A percentile compares a stretch with the other conserved stretches of the same genome.
Conservation (phyloP, 2,329 filamentous ascomycete genomes). For the Alternaria sp. region DNA sequence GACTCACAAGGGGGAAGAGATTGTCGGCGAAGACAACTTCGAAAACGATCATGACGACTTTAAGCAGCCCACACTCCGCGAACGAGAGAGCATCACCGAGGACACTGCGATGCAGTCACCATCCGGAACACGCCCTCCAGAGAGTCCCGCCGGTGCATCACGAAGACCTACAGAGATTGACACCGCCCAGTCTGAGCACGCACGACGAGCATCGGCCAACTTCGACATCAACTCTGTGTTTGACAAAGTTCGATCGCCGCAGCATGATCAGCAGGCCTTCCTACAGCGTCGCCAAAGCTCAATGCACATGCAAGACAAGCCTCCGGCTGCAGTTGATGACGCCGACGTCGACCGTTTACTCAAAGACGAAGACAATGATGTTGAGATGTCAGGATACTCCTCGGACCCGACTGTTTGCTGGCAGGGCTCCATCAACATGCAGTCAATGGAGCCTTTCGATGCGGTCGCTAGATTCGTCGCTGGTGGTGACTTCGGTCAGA, state of each 20-base stretch:
- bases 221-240: constrained; percentile 90
- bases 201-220: constrained; percentile 63
- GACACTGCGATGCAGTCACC: constrained; percentile 25
- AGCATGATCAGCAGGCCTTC: constrained; percentile 56
- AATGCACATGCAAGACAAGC: constrained; percentile 50
- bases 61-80: constrained; percentile 30
- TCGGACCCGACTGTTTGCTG: constrained; percentile 71
- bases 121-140: constrained; percentile 24
- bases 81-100: constrained; percentile 35
- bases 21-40: constrained; percentile 74
- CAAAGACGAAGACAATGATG: constrained; percentile 78
- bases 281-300: constrained; percentile 58
- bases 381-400: constrained; percentile 77
- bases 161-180: constrained; percentile 43
- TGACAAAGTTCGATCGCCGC: constrained; percentile 79
- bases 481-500: constrained; percentile 76
- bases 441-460: constrained; percentile 74
- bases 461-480: constrained; percentile 83
- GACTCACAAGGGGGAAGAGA: constrained; percentile 94
- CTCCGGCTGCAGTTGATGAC: constrained; percentile 70
- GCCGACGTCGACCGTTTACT: constrained; percentile 89
- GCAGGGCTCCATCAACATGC: constrained; percentile 64
- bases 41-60: constrained; percentile 34
- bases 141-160: constrained; percentile 24
- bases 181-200: constrained; percentile 39